phyloP scores from a whole-genome alignment of 805 yeast genomes.

The Candida adriatica region DNA sequence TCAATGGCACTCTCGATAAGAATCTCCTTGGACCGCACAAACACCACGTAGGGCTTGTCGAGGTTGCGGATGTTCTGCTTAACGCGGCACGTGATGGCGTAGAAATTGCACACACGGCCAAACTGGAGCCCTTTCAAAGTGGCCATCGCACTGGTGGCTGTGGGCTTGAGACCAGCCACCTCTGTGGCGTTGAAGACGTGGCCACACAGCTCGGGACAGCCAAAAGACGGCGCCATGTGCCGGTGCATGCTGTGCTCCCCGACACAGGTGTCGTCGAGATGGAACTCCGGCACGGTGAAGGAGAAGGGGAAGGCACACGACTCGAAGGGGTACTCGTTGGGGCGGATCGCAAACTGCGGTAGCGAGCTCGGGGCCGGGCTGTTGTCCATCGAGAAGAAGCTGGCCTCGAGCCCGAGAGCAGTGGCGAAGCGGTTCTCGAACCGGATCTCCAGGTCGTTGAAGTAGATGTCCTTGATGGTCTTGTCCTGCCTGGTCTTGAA shows the following conservation, averaged over 20 bases:
- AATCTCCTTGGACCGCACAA: conserved; percentile 16
- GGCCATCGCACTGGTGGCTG: conserved; percentile 1
- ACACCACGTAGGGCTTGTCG: conserved; percentile 13
- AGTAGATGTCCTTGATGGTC: conserved; percentile 11
- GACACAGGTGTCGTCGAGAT: conserved; percentile 14
- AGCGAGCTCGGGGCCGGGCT: conserved; percentile 5
- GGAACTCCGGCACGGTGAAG: conserved; percentile 13
- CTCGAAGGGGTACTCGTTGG: conserved; percentile 7
- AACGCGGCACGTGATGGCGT: conserved; percentile 11
- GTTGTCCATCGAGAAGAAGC: conserved; percentile 16
- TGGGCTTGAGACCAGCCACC: conserved; percentile 14
- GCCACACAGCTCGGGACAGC: conserved; percentile 15
- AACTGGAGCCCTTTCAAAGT: conserved; percentile 3
- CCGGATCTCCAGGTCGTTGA: conserved; percentile 17
- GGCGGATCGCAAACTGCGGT: conserved; percentile 9
- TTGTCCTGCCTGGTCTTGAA: conserved; percentile 5
- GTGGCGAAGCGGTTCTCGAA: conserved; percentile 13
- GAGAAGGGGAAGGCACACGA: conserved; percentile 13
- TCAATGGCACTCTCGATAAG: conserved; percentile 5
- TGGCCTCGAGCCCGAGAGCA: conserved; percentile 3
- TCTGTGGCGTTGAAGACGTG: conserved; percentile 11
- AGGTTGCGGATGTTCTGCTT: conserved; percentile 10
- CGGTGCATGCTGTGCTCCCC: conserved; percentile 5
- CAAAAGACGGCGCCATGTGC: conserved; percentile 12
- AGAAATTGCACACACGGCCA: conserved; percentile 11